Base-by-base conservation (phyloP, 2,329 filamentous ascomycete genomes). In the Penicillium sp. region DNA sequence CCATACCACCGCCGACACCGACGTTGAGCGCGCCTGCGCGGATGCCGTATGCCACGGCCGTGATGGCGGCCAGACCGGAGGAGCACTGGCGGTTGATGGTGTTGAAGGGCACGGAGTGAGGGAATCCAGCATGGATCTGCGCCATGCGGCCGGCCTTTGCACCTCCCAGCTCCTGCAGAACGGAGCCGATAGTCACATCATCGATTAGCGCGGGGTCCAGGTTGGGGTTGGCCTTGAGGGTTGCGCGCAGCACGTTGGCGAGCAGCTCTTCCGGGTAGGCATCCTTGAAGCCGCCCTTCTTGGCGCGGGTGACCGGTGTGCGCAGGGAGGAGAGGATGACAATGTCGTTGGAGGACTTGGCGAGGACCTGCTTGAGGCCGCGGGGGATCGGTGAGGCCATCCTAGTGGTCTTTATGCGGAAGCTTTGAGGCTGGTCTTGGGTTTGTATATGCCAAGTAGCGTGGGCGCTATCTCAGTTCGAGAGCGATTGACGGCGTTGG, bases 111-210 rank as follows among this genome's bases (percentile, higher is more conserved):
- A 89, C 91, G 0, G 81, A 80, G 59, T 81, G 81, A 14, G 88
- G 81, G 67, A 86, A 89, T 30, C 90, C 90, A 51, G 87, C 86
- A 74, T 95, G 89, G 73, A 91, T 88, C 63, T 92, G 83, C 40
- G 90, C 90, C 89, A 95, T 95, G 58, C 92, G 88, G 1, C 88
- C 90, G 0, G 91, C 91, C 78, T 96, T 96, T 62, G 83, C 86
- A 51, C 92, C 92, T 59, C 92, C 92, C 13, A 96, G 87, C 72
- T 96, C 91, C 25, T 90, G 90, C 48, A 96, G 84, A 4, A 96
- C 92, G 30, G 90, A 91, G 60, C 92, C 92, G 50, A 96, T 86
- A 57, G 86, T 87, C 3, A 96, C 83, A 67, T 96, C 92, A 63
- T 95, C 80, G 58, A 92, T 84, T 42, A 80, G 74, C 3, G 81